phyloP scores from a whole-genome alignment of 192 early-diverging fungal genomes.

The Chytriomyces hyalinus region DNA sequence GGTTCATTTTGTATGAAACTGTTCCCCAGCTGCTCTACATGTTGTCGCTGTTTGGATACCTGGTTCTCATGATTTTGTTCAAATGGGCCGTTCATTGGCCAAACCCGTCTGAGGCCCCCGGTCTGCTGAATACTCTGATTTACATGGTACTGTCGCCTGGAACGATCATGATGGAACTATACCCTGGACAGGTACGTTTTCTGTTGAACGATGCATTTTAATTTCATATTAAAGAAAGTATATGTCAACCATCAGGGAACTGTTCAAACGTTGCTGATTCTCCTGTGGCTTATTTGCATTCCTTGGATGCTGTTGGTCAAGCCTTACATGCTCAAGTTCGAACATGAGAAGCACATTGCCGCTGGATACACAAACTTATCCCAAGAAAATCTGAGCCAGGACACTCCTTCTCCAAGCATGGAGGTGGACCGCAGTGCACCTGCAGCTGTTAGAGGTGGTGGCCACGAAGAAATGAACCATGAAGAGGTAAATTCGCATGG shows the following conservation, averaged over 20 bases:
- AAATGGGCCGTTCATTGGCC: conserved; percentile 96
- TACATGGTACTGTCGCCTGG: conserved; percentile 99
- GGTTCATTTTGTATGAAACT: conserved; percentile 85
- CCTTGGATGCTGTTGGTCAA: conserved; percentile 98
- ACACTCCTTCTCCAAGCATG: conserved; percentile 11
- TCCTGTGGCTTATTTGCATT: conserved; percentile 85
- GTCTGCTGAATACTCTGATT: conserved; percentile 96
- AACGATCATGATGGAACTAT: conserved; percentile 75
- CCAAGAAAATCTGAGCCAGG: conserved; percentile 36
- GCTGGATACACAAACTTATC: conserved; percentile 67
- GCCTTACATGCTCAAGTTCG: conserved; percentile 81
- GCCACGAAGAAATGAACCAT: conserved; percentile 46
- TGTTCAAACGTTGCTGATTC: conserved; percentile 80
- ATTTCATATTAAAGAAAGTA: not conserved
- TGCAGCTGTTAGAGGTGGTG: conserved; percentile 11
- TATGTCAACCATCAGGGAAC: conserved; percentile 47
- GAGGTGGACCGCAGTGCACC: conserved; percentile 2
- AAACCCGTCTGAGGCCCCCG: conserved; percentile 77
- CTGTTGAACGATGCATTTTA: not conserved
- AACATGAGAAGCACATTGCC: conserved; percentile 65
- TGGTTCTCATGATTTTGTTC: conserved; percentile 87
- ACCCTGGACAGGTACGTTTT: conserved; percentile 75
- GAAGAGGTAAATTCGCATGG: conserved; percentile 43
- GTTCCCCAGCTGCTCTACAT: conserved; percentile 95
- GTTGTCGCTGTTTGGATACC: conserved; percentile 94